These are phyloP conservation scores for Blastobotrys ciferrii DNA, from an alignment of 1,139 yeast species.

Conservation along the genomic window DNA sequence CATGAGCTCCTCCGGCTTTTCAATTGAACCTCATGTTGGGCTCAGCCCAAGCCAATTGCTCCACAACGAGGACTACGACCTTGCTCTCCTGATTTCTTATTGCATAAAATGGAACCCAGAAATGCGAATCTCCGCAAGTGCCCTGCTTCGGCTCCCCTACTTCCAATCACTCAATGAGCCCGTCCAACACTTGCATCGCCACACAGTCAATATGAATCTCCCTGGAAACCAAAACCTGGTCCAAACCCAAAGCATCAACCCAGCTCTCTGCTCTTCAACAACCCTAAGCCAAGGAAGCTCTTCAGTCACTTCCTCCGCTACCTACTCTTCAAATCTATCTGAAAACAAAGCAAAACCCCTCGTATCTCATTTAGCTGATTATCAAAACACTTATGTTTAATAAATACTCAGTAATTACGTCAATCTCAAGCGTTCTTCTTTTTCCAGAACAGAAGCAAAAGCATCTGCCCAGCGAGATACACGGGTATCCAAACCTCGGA, in stretches of 20 bases:
- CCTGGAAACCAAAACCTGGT: neutral
- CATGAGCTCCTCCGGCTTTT: constrained; percentile 1
- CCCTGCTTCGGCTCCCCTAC: constrained; percentile 68
- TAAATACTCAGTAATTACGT: too few relatives aligned
- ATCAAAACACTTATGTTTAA: too few relatives aligned
- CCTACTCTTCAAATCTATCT: too few relatives aligned
- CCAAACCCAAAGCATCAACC: neutral
- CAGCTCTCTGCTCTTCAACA: neutral
- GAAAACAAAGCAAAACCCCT: too few relatives aligned
- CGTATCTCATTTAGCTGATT: too few relatives aligned
- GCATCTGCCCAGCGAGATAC: too few relatives aligned
- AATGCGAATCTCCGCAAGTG: constrained; percentile 59
- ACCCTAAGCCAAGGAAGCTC: neutral
- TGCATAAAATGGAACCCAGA: constrained; percentile 55
- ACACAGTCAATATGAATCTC: neutral
- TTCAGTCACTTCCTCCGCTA: neutral
- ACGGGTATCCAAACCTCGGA: too few relatives aligned
- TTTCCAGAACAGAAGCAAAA: too few relatives aligned
- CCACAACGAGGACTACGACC: constrained; percentile 8
- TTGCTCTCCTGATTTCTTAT: constrained; percentile 21
- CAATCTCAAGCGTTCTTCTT: too few relatives aligned
- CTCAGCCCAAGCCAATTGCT: constrained; percentile 2
- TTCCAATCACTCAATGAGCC: constrained; percentile 26
- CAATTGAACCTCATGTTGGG: neutral
- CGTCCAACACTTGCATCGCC: neutral